Conservation (phyloP, 306 rosid genomes). For the Quercus variabilis region DNA sequence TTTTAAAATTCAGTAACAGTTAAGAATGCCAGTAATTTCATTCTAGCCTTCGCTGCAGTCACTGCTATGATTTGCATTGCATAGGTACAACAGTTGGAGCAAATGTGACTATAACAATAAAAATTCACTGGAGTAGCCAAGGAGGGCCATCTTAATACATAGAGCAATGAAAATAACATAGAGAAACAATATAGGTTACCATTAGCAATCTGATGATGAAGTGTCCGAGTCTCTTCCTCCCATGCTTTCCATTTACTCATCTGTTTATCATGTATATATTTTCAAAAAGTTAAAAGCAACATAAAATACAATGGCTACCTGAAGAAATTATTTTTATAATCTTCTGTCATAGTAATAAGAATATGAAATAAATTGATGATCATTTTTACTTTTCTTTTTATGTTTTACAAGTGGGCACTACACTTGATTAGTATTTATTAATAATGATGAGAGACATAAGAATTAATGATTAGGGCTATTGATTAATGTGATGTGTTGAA, state of each 20-base stretch:
- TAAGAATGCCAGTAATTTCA: background rate
- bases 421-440: no score
- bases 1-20: background rate
- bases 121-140: background rate
- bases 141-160: background rate
- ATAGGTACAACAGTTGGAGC: background rate
- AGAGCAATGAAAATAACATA: background rate
- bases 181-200: slow-evolving; percentile 32
- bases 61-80: background rate
- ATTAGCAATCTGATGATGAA: slow-evolving; percentile 55
- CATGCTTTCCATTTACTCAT: slow-evolving; percentile 65
- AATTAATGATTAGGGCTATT: no score
- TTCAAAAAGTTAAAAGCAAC: background rate
- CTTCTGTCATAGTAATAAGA: no score
- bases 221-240: slow-evolving; percentile 67
- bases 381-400: no score
- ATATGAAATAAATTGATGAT: background rate
- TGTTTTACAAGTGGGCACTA: no score
- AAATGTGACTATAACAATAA: background rate
- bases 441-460: no score
- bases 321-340: no score
- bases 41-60: background rate
- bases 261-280: slow-evolving; percentile 19
- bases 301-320: background rate
- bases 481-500: no score